Base-by-base conservation (phyloP, 768 basidiomycete species). In the Polyporus arcularius region DNA sequence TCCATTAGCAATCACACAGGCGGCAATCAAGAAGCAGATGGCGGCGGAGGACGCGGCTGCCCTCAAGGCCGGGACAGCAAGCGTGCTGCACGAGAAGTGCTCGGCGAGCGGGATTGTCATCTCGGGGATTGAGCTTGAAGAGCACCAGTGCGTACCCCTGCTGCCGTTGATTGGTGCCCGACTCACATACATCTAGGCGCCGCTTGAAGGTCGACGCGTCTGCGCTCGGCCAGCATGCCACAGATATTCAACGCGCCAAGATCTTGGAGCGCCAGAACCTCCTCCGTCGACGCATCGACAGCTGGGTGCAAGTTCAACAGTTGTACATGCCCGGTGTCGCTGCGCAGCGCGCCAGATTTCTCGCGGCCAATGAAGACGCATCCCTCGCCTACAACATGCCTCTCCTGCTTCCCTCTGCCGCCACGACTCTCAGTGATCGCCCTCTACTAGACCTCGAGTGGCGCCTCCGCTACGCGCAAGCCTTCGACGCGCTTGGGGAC, bases 381-480 rank as follows among this genome's bases (percentile, higher is more conserved):
- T 2, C 43, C 4, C n/a, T 45, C 4, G 14, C 43, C 7, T 21
- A 45, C 43, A 16, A n/a, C 45, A 46, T 51, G 10, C 55, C 59
- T 10, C 55, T 61, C 4, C 51, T 60, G 15, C 51, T 64, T 11
- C 63, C 63, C 1, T 60, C 58, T 6, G 21, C 35, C 8, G 21
- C 21, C 21, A 26, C 21, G 21, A 16, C 31, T 9, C 11, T 15
- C 50, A 31, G 9, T 55, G 54, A 39, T 7, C n/a, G 4, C 28
- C 39, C 4, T 2, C 42, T 61, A 4, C 40, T 57, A 16, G 21
- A 57, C 1, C n/a, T 11, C 7, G 60, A 61, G 42, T 51, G 42
- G 47, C 48, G 21, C 4, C 30, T 61, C 15, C 55, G 60, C 4
- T 16, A 57, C 15, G 60, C 39, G 9, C 55, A 56, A 21, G 55